A percentile compares a stretch with the other conserved stretches of the same genome.
phyloP scores from a whole-genome alignment of 331 rosid genomes.

The Telfairia occidentalis region DNA sequence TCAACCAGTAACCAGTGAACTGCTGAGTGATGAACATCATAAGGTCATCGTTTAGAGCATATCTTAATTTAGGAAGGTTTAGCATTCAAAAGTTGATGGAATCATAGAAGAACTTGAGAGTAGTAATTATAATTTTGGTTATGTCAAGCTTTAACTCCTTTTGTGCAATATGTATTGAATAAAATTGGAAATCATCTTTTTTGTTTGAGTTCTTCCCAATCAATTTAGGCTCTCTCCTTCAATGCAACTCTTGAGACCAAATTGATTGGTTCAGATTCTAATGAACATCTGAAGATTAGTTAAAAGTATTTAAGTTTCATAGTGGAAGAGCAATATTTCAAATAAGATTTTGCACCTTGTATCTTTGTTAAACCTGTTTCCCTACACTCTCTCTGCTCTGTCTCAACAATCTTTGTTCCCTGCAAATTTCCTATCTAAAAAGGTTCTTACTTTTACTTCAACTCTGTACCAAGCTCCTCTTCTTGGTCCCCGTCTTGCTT shows the following conservation, averaged over 20 bases:
- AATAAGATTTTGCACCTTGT: neutral
- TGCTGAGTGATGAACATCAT: neutral
- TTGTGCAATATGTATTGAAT: neutral
- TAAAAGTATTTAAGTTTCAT: neutral
- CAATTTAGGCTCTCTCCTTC: neutral
- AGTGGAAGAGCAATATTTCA: neutral
- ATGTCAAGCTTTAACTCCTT: neutral
- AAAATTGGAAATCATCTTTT: neutral
- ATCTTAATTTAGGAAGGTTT: neutral
- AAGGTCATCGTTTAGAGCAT: neutral
- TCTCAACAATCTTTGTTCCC: neutral
- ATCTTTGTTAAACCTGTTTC: neutral
- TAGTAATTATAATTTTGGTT: neutral
- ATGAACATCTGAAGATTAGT: neutral
- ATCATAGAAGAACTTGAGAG: constrained; percentile 3
- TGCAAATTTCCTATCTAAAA: neutral
- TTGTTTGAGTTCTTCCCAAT: neutral
- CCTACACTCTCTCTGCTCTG: neutral
- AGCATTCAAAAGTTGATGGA: neutral
- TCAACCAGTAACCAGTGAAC: neutral
- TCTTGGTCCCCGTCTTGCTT: constrained; percentile 5
- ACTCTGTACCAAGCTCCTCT: neutral
- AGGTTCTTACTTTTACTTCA: neutral
- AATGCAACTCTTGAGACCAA: too few relatives aligned
- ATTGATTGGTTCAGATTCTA: neutral